These are phyloP conservation scores for Nothopassalora personata DNA, from an alignment of 2,329 filamentous ascomycete genomes.

Conservation along the genomic window DNA sequence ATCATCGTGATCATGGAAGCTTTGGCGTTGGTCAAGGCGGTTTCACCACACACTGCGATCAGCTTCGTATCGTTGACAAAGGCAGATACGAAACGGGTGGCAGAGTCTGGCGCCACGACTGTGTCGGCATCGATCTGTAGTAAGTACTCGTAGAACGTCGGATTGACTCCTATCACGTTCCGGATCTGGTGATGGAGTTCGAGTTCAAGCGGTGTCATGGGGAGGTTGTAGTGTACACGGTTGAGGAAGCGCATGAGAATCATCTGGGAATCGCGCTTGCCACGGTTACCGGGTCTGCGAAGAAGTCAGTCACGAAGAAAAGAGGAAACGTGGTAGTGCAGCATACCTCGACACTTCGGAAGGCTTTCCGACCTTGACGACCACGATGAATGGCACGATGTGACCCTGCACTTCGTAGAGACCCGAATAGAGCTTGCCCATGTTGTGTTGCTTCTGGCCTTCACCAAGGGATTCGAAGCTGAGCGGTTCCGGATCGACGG, in stretches of 20 bases:
- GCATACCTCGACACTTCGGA: constrained; percentile 58
- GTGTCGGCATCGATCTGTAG: constrained; percentile 97
- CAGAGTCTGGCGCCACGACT: constrained; percentile 81
- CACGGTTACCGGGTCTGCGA: constrained; percentile 77
- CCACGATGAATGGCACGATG: constrained; percentile 93
- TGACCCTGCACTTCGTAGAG: constrained; percentile 97
- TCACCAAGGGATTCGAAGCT: constrained; percentile 96
- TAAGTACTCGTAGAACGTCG: constrained; percentile 95
- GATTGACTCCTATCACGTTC: constrained; percentile 98
- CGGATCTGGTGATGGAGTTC: constrained; percentile 99
- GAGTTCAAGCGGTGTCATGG: constrained; percentile 93
- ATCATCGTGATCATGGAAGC: constrained; percentile 96
- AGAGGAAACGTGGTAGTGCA: neutral
- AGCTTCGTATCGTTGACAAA: constrained; percentile 88
- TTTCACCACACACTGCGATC: constrained; percentile 94
- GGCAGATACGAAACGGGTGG: constrained; percentile 82
- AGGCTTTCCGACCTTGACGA: constrained; percentile 90
- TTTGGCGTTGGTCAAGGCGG: constrained; percentile 86
- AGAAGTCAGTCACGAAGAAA: constrained; percentile 1
- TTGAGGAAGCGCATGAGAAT: constrained; percentile 98
- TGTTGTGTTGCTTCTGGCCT: constrained; percentile 96
- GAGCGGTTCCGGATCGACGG: constrained; percentile 87
- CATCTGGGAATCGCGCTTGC: constrained; percentile 99
- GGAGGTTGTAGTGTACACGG: constrained; percentile 92
- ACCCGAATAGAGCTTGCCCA: constrained; percentile 98